These are phyloP conservation scores for Alternaria solani DNA, from an alignment of 2,329 filamentous ascomycete species.

Conservation along the genomic window DNA sequence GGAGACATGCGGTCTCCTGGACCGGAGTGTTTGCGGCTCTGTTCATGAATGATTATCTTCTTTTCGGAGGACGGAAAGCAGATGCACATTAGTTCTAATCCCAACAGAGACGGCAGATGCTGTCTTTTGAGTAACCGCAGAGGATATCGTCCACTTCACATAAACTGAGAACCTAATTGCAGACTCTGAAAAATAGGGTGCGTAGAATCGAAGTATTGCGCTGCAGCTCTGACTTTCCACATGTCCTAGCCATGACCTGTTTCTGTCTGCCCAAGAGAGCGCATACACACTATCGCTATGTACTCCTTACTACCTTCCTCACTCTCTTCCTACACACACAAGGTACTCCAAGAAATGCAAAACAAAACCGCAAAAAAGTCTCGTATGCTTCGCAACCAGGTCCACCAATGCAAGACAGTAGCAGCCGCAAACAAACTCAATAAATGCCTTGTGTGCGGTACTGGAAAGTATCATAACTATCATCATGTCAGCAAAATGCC, in stretches of 20 bases:
- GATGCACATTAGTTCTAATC: too few species aligned
- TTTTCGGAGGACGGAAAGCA: too few species aligned
- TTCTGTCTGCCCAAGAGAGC: neutral
- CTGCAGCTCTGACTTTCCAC: too few species aligned
- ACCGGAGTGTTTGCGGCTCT: too few species aligned
- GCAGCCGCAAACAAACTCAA: constrained; percentile 52
- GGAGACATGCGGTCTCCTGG: too few species aligned
- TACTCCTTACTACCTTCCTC: neutral
- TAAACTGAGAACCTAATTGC: too few species aligned
- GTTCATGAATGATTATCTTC: too few species aligned
- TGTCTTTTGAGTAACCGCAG: too few species aligned
- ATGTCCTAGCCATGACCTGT: neutral
- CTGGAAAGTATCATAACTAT: constrained; percentile 83
- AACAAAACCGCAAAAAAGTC: neutral
- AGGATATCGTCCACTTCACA: too few species aligned
- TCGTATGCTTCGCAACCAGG: neutral
- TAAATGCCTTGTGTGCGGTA: constrained; percentile 90
- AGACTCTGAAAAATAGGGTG: too few species aligned
- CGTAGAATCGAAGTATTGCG: too few species aligned
- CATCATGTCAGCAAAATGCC: neutral
- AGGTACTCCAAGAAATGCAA: neutral
- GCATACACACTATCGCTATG: neutral
- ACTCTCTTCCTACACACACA: neutral
- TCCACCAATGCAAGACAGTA: neutral
- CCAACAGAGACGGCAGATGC: too few species aligned